phyloP scores from a whole-genome alignment of 1,139 yeast species.

The Magnusiomyces ingens region DNA sequence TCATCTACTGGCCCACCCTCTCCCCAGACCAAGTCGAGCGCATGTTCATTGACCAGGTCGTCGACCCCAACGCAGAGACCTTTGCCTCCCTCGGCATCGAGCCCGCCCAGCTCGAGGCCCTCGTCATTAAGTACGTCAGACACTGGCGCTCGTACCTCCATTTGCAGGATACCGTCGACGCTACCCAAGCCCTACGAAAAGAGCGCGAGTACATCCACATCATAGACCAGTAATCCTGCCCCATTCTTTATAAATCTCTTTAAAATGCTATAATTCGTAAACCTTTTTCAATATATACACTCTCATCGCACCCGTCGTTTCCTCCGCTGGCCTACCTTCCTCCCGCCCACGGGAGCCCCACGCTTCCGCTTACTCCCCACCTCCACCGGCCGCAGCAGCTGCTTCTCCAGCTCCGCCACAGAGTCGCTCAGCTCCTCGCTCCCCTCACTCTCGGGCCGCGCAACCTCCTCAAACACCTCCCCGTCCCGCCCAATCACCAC shows the following conservation, averaged over 20 bases:
- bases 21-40: constrained; percentile 76
- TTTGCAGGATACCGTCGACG: constrained; percentile 32
- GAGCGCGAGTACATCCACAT: constrained; percentile 31
- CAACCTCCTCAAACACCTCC: too few relatives aligned
- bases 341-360: too few relatives aligned
- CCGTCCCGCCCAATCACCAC: too few relatives aligned
- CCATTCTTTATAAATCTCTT: not conserved
- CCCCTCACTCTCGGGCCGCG: too few relatives aligned
- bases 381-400: too few relatives aligned
- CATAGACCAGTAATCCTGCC: constrained; percentile 19
- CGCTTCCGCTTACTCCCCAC: too few relatives aligned
- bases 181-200: constrained; percentile 30
- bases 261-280: too few relatives aligned
- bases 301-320: too few relatives aligned
- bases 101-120: constrained; percentile 62
- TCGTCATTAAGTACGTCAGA: constrained; percentile 54
- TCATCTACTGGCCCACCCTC: constrained; percentile 61
- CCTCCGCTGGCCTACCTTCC: too few relatives aligned
- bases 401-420: too few relatives aligned
- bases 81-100: constrained; percentile 70
- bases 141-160: constrained; percentile 33
- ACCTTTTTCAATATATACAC: not conserved
- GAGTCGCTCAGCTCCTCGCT: too few relatives aligned
- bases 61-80: constrained; percentile 56
- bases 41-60: constrained; percentile 59